Conservation (phyloP, 768 basidiomycete genomes). For the Lactarius akahatsu region DNA sequence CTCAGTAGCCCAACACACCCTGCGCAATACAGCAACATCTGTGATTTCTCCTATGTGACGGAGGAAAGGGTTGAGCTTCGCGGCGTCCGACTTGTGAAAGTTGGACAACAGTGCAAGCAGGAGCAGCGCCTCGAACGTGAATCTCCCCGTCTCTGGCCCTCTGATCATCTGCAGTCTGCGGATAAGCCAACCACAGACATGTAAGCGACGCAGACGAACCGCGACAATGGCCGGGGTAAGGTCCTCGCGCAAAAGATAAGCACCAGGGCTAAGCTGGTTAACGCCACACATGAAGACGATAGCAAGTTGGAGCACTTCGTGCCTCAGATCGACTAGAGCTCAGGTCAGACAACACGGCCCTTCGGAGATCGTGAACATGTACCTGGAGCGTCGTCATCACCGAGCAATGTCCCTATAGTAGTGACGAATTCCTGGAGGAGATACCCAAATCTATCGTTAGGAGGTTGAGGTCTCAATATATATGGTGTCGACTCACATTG, state of each 20-base stretch:
- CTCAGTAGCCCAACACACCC: constrained; percentile 56
- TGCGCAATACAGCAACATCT: constrained; percentile 54
- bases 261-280: constrained; percentile 65
- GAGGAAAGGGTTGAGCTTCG: constrained; percentile 66
- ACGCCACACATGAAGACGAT: constrained; percentile 59
- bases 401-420: constrained; percentile 47
- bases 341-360: constrained; percentile 12
- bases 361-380: constrained; percentile 19
- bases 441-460: neutral
- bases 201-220: constrained; percentile 37
- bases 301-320: constrained; percentile 55
- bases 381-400: constrained; percentile 49
- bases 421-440: constrained; percentile 48
- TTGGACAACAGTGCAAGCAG: constrained; percentile 64
- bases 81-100: constrained; percentile 71
- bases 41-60: constrained; percentile 47
- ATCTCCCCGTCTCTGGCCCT: constrained; percentile 52
- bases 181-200: neutral
- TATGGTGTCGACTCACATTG: constrained; percentile 41
- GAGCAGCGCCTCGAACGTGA: constrained; percentile 57
- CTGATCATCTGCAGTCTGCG: constrained; percentile 50
- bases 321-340: constrained; percentile 48
- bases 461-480: neutral
- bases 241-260: constrained; percentile 65
- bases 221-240: constrained; percentile 54